These are phyloP conservation scores for Ophiocordyceps camponoti-floridani DNA, from an alignment of 2,329 filamentous ascomycete genomes.

Conservation along the genomic window DNA sequence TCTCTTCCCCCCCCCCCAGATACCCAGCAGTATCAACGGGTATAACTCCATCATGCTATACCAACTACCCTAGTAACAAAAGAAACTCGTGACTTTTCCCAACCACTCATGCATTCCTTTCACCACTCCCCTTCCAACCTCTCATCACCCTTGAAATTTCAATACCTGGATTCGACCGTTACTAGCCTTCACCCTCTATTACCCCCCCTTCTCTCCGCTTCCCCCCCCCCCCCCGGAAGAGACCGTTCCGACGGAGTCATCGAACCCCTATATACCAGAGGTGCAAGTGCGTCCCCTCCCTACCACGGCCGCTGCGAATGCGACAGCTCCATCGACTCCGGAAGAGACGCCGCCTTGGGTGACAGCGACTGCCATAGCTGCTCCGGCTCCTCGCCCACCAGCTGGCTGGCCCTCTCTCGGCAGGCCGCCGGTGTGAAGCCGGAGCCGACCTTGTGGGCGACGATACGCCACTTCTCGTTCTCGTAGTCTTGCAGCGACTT, in stretches of 20 bases:
- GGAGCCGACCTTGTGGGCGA: conserved; percentile 77
- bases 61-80: too few species aligned
- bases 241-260: too few species aligned
- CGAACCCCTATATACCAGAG: too few species aligned
- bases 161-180: too few species aligned
- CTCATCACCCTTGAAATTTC: too few species aligned
- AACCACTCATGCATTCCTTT: too few species aligned
- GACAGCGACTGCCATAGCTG: conserved; percentile 38
- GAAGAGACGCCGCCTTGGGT: conserved; percentile 20
- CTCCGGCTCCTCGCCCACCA: conserved; percentile 25
- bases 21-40: too few species aligned
- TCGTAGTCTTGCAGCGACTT: conserved; percentile 70
- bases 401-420: conserved; percentile 57
- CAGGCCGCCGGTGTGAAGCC: conserved; percentile 80
- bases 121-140: too few species aligned
- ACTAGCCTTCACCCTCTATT: neutral
- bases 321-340: conserved; percentile 5
- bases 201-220: neutral
- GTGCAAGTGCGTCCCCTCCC: too few species aligned
- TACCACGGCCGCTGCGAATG: conserved; percentile 7
- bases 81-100: too few species aligned
- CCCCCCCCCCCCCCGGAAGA: neutral
- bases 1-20: too few species aligned
- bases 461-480: conserved; percentile 82
- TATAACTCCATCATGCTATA: too few species aligned